Base-by-base conservation (phyloP, 805 yeast genomes). In the Lachancea nothofagi region DNA sequence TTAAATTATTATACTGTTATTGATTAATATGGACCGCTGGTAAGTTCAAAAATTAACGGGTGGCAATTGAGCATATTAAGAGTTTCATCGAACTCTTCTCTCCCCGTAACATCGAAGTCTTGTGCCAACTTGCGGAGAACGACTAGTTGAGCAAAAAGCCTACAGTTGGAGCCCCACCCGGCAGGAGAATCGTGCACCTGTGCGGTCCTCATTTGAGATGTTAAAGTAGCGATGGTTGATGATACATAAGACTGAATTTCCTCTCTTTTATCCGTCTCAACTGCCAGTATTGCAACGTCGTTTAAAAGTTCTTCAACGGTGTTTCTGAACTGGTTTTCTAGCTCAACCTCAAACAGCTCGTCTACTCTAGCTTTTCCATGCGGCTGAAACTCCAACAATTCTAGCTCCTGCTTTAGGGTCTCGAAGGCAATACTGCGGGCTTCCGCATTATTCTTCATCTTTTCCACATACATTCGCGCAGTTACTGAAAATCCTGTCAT, bases 271-370 rank as follows among this genome's bases (percentile, higher is more conserved):
- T 26, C 23, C 13, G 18, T 13, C 19, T 5, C 15, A 19, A 2
- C n/a, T 26, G 33, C 39, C 32, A 63, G 28, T 47, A 62, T 49
- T 5, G 38, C 25, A 5, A 50, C 41, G 17, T 52, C 43, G 29
- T 56, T 57, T 2, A 39, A 9, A 1, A 45, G 49, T 23, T 54
- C 57, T 25, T 62, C 65, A 7, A 70, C 54, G 10, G 68, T 71
- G 51, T 79, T 76, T 48, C 78, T 67, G 59, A 78, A 84, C 28
- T 82, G 71, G 48, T 86, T 85, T 40, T 71, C 74, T 49, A 75
- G 76, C 53, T 87, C 96, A 5, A 71, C 61, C 5, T 77, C 77
- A 57, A 86, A 87, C 29, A 87, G 55, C 2, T 68, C 63, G 7
- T 34, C 43, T 2, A 13, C n/a, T 4, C 7, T 23, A 5, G 5